Base-by-base conservation (phyloP, 768 basidiomycete genomes). In the Naematelia encephala region DNA sequence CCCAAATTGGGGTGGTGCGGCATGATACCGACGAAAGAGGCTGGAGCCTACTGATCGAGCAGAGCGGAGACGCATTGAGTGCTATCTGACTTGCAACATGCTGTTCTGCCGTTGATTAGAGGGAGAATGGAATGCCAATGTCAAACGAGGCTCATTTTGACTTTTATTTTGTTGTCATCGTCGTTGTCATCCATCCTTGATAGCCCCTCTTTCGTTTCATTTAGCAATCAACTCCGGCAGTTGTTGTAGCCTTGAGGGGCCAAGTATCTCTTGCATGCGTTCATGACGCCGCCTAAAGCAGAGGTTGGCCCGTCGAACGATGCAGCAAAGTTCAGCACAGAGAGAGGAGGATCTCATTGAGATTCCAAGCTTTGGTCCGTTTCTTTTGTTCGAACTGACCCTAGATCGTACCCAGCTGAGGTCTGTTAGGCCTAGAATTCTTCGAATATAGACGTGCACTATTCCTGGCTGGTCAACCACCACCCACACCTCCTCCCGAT, bases 381-480 rank as follows among this genome's bases (percentile, higher is more conserved):
- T 22, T 16, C 30, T 25, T 21, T 45, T n/a, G 10, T 5, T 47
- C 22, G 30, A 10, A 39, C 34, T 39, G 34, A 8, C 34, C 34
- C 8, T 16, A 8, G 8, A 39, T 39, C 34, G 8, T 8, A 39
- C 34, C 34, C 34, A 8, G 8, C 34, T 39, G 8, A 8, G 8
- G 8, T 27, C 3, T 23, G n/a, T 23, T 50, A 73, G 72, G 72
- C 4, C 56, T 68, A 13, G 65, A 70, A 48, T 70, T 67, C 59
- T 73, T 70, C 59, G 64, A 73, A 58, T 70, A 70, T 43, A 55
- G 72, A 3, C 64, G 72, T 14, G 26, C 50, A 11, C 60, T 68
- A 21, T 73, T 70, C 57, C 59, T 73, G 13, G 64, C 72, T 5
- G 62, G 61, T 26, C 47, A 42, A 4, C 57, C 68, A 39, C 27